These are phyloP conservation scores for Paxillus rubicundulus DNA, from an alignment of 768 basidiomycete genomes.

Conservation along the genomic window DNA sequence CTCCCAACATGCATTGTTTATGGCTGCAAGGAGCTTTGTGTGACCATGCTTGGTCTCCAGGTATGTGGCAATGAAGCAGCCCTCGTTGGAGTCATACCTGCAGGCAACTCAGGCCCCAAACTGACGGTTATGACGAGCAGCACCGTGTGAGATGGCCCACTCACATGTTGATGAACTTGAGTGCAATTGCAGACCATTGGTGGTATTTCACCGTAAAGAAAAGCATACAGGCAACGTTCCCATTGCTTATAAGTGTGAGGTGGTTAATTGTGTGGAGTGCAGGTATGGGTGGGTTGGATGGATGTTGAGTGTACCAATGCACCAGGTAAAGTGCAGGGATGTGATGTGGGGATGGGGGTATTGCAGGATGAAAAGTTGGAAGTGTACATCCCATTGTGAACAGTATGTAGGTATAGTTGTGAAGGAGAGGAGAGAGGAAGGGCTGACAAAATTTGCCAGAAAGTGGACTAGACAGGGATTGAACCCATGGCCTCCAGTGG, in stretches of 20 bases:
- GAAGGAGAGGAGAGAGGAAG: conserved; percentile 57
- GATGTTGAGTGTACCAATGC: too few species aligned
- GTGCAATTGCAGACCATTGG: too few species aligned
- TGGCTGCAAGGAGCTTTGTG: neutral
- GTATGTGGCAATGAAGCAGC: neutral
- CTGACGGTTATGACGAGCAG: too few species aligned
- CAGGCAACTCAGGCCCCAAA: neutral
- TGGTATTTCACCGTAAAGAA: conserved; percentile 33
- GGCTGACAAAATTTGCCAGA: too few species aligned
- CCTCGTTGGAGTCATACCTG: neutral
- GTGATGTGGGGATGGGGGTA: conserved; percentile 50
- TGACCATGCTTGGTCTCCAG: neutral
- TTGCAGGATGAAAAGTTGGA: conserved; percentile 55
- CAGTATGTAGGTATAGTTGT: conserved; percentile 81
- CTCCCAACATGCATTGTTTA: too few species aligned
- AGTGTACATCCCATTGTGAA: too few species aligned
- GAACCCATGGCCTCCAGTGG: too few species aligned
- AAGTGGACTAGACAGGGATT: too few species aligned
- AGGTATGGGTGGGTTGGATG: conserved; percentile 54
- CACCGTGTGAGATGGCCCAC: too few species aligned
- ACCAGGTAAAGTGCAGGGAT: conserved; percentile 81
- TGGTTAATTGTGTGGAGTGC: conserved; percentile 64
- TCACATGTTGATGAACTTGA: too few species aligned
- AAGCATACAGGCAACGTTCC: conserved; percentile 89
- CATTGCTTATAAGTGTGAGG: conserved; percentile 87